Evolutionary conservation across 2,329 filamentous ascomycete genomes (phyloP).

Genomic region (Pseudogymnoascus sp.): DNA sequence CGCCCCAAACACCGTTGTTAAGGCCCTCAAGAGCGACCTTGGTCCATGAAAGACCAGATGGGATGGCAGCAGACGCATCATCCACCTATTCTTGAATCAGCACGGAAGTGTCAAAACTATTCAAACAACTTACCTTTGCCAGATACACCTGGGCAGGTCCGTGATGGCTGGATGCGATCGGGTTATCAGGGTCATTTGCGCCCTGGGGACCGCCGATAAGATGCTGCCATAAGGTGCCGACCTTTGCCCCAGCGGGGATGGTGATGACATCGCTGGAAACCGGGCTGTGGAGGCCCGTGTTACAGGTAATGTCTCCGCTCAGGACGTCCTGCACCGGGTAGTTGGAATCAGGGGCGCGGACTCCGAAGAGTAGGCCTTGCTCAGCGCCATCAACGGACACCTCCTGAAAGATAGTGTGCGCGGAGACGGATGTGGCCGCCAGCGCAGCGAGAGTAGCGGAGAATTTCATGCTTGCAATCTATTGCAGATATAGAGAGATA

Average conservation of each 20-base stretch:
- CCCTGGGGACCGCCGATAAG: conserved; percentile 42
- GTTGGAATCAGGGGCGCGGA: conserved; percentile 43
- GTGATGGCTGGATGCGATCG: conserved; percentile 41
- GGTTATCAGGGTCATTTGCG: conserved; percentile 39
- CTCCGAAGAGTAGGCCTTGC: conserved; percentile 41
- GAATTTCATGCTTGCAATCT: background rate
- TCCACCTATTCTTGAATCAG: conserved; percentile 28
- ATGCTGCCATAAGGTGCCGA: conserved; percentile 43
- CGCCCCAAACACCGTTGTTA: conserved; percentile 21
- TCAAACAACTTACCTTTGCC: conserved; percentile 31
- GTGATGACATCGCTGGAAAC: conserved; percentile 35
- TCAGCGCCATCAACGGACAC: conserved; percentile 43
- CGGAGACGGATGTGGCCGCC: conserved; percentile 29
- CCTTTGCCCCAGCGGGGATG: conserved; percentile 40
- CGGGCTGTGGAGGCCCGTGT: conserved; percentile 33
- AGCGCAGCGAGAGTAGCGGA: conserved; percentile 9
- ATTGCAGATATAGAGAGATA: background rate
- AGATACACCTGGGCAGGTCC: conserved; percentile 38
- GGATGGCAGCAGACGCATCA: conserved; percentile 28
- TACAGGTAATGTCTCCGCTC: conserved; percentile 40
- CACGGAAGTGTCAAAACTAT: background rate
- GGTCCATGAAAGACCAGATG: conserved; percentile 21
- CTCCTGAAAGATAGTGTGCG: conserved; percentile 39
- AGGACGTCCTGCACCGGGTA: conserved; percentile 43
- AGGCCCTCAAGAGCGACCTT: conserved; percentile 43